Evolutionary conservation across 352 stramenopile species (phyloP).

Genomic region (Phytophthora boehmeriae): DNA sequence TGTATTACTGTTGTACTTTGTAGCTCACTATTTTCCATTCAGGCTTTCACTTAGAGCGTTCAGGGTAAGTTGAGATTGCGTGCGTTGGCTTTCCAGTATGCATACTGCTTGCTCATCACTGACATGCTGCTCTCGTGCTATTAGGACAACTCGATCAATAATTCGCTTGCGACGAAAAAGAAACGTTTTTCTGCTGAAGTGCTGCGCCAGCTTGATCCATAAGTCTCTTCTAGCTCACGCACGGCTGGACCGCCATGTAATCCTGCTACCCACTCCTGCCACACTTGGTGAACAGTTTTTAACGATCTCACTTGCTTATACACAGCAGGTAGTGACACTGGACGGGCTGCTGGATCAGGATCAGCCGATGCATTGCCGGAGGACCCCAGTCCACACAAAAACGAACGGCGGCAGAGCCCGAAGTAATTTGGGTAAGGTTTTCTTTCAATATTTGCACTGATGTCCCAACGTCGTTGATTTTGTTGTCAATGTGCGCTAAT

Average conservation of each 20-base stretch:
- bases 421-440: too few relatives aligned
- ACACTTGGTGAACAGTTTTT: constrained; percentile 12
- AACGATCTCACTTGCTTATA: too few relatives aligned
- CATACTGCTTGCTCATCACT: too few relatives aligned
- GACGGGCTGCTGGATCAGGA: neutral
- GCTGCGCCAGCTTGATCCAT: too few relatives aligned
- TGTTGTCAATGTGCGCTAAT: too few relatives aligned
- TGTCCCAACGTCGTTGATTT: too few relatives aligned
- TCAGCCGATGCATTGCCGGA: neutral
- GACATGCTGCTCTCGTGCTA: constrained; percentile 4
- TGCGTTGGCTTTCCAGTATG: too few relatives aligned
- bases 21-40: too few relatives aligned
- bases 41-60: neutral
- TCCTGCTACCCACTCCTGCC: constrained; percentile 1
- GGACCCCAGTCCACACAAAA: constrained; percentile 5
- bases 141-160: constrained; percentile 8
- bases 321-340: too few relatives aligned
- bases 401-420: constrained; percentile 3
- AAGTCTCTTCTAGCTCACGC: neutral
- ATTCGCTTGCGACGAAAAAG: constrained; percentile 9
- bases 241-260: constrained; percentile 7
- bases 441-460: too few relatives aligned
- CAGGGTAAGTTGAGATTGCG: too few relatives aligned
- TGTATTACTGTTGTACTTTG: too few relatives aligned
- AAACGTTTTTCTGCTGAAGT: constrained; percentile 6